Conservation (phyloP, 2,329 filamentous ascomycete genomes). For the Daldinia eschscholtzii region DNA sequence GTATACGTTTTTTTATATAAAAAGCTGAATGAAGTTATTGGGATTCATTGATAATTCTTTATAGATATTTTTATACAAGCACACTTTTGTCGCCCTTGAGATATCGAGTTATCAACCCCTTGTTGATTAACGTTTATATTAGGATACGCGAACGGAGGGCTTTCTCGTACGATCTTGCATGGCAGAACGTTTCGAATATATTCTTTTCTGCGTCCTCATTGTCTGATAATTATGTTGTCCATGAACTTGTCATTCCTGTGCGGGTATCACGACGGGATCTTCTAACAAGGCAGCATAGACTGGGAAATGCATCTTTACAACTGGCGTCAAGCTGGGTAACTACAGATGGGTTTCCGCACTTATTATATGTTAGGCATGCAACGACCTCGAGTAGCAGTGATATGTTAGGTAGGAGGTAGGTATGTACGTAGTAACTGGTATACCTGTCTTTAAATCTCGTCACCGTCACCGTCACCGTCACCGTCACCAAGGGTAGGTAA, state of each 20-base stretch:
- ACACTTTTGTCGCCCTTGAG: neutral
- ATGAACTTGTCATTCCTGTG: too few species aligned
- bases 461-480: too few species aligned
- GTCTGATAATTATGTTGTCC: too few species aligned
- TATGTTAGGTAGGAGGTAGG: too few species aligned
- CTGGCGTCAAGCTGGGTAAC: neutral
- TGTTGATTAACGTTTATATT: neutral
- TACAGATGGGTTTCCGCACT: neutral
- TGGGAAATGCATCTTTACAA: neutral
- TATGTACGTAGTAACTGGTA: neutral
- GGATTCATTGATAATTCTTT: constrained; percentile 2
- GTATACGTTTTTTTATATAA: neutral
- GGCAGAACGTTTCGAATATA: neutral
- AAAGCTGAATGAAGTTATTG: constrained; percentile 2
- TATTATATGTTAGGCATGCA: too few species aligned
- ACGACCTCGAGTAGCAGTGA: too few species aligned
- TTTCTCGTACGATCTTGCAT: too few species aligned
- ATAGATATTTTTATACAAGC: constrained; percentile 1
- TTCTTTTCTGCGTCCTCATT: neutral
- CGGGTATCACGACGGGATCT: too few species aligned
- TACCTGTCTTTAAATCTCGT: neutral
- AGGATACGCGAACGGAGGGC: too few species aligned
- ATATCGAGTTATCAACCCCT: neutral
- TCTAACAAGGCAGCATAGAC: too few species aligned
- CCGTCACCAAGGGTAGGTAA: neutral